phyloP scores from a whole-genome alignment of 768 basidiomycete genomes.

The Dendrothele bispora region DNA sequence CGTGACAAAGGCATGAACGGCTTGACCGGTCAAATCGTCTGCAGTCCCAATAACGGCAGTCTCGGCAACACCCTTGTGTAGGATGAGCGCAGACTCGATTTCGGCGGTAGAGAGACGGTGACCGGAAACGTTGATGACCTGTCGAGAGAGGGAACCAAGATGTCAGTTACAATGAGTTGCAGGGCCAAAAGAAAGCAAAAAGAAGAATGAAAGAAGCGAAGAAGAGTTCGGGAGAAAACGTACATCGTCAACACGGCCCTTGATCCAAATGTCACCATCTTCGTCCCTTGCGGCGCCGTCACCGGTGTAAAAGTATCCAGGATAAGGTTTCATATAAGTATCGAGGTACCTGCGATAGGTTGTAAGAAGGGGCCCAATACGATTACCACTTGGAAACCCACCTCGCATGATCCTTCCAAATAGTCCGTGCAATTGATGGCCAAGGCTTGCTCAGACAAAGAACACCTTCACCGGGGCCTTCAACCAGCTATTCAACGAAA shows the following conservation, averaged over 20 bases:
- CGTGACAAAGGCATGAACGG: constrained; percentile 92
- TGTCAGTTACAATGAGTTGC: neutral
- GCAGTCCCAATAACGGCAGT: constrained; percentile 88
- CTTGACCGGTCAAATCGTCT: constrained; percentile 90
- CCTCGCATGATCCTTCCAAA: constrained; percentile 90
- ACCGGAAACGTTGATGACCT: constrained; percentile 98
- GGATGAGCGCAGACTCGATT: constrained; percentile 94
- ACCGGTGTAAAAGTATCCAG: constrained; percentile 94
- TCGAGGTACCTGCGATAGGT: constrained; percentile 33
- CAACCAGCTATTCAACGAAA: constrained; percentile 46
- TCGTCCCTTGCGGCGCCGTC: constrained; percentile 94
- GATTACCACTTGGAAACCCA: constrained; percentile 57
- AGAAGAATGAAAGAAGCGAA: neutral
- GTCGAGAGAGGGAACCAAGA: too few species aligned
- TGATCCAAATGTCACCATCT: constrained; percentile 99
- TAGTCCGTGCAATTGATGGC: constrained; percentile 93
- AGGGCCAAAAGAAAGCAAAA: neutral
- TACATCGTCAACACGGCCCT: constrained; percentile 90
- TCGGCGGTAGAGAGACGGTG: constrained; percentile 97
- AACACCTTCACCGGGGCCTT: constrained; percentile 87
- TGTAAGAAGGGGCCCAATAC: neutral
- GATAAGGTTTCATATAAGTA: constrained; percentile 73
- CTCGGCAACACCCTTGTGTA: constrained; percentile 95
- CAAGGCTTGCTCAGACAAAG: constrained; percentile 84
- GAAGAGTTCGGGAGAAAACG: constrained; percentile 20